Evolutionary conservation across 1,284 basidiomycete species (phyloP).

Genomic region (Fomitopsis palustris): DNA sequence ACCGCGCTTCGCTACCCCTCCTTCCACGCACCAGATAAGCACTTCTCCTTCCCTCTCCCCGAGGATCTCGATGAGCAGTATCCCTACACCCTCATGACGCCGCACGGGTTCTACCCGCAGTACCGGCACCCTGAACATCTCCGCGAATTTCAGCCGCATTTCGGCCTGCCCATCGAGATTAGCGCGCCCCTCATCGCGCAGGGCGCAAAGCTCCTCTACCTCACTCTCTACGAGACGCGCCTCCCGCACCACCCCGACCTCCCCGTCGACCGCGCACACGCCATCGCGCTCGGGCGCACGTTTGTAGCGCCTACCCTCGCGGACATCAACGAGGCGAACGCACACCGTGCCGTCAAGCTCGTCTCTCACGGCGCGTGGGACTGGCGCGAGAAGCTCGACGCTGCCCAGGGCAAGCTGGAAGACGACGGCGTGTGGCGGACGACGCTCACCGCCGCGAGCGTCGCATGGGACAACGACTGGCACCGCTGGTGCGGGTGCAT

Average conservation of each 20-base stretch:
- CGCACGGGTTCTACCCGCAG: conserved; percentile 53
- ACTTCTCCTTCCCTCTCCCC: conserved; percentile 50
- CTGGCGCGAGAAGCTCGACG: conserved; percentile 32
- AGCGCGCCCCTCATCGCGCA: conserved; percentile 47
- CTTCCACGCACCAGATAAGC: conserved; percentile 56
- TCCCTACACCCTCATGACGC: conserved; percentile 42
- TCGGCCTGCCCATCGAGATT: conserved; percentile 36
- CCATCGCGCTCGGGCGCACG: conserved; percentile 26
- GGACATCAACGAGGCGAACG: conserved; percentile 60
- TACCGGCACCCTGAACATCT: conserved; percentile 39
- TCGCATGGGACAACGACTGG: conserved; percentile 58
- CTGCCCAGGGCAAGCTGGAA: conserved; percentile 24
- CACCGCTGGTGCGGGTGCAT: conserved; percentile 49
- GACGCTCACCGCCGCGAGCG: conserved; percentile 31
- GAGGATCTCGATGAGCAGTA: conserved; percentile 15
- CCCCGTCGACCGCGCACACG: conserved; percentile 43
- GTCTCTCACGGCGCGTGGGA: conserved; percentile 35
- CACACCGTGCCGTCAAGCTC: conserved; percentile 31
- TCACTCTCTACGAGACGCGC: conserved; percentile 51
- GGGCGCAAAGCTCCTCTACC: conserved; percentile 62
- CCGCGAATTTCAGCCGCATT: conserved; percentile 33
- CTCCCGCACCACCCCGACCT: conserved; percentile 44
- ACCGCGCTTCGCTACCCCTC: conserved; percentile 45
- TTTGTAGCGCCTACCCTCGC: conserved; percentile 46
- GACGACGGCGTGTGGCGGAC: conserved; percentile 24